Base-by-base conservation (phyloP, 768 basidiomycete species). In the Wakefieldia striispora region DNA sequence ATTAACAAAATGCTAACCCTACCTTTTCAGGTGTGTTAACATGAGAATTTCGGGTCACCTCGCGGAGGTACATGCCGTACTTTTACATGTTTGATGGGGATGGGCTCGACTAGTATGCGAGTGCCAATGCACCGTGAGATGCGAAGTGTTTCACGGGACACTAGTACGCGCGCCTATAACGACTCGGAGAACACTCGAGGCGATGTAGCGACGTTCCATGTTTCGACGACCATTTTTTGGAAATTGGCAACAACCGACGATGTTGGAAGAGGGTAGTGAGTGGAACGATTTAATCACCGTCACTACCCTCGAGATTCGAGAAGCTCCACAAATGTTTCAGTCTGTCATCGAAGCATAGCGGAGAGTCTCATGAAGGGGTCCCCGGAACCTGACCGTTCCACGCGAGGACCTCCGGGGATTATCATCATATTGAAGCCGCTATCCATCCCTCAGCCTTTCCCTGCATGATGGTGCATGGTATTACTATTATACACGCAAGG, bases 401-500 rank as follows among this genome's bases (percentile, higher is more conserved):
- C 19, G 33, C 8, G 23, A 36, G 21, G 23, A n/a, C 17, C 9
- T 8, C 40, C 20, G 48, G 17, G 39, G 21, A 35, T 40, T n/a
- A 31, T 23, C 6, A n/a, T 34, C 14, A 23, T 19, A 19, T 14
- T 44, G 37, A 44, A 33, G 4, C 14, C 31, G 26, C 24, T 16
- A 10, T 12, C 23, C 17, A 53, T 29, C 45, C 37, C 44, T 54
- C 37, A 31, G 41, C 11, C 35, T 43, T 45, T 29, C 8, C 33
- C 38, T 51, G 50, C 35, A 41, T 49, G 50, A 47, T 21, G 41
- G 31, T 21, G 45, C 43, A 51, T 46, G 47, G 44, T 51, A 46
- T 64, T 44, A 29, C 27, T 63, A 56, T 55, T 55, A 40, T 67
- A 64, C 62, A 64, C 47, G 42, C 41, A 42, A 48, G 48, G 31